Percentiles rank a stretch among this genome's conserved stretches.
These are phyloP conservation scores for Paramecium tetraurelia DNA, from an alignment of 73 alveolate species.

Conservation along the genomic window DNA sequence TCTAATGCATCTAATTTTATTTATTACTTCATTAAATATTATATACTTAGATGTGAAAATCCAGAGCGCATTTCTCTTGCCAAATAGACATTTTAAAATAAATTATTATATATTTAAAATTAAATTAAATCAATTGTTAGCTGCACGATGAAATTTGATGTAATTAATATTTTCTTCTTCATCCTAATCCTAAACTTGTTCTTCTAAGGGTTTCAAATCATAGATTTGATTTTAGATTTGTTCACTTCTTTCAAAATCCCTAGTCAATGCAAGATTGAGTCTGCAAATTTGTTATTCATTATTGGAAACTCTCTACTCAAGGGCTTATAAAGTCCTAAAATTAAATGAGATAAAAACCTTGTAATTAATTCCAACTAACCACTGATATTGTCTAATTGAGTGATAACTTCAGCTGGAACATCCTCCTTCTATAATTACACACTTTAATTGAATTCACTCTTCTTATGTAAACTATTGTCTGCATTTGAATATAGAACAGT, in stretches of 20 bases:
- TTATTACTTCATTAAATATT: slow-evolving; percentile 17
- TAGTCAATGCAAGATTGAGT: neutral
- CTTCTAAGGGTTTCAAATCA: neutral
- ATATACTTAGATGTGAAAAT: neutral
- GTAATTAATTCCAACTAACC: slow-evolving; percentile 35
- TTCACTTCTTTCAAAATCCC: slow-evolving; percentile 41
- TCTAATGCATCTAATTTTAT: slow-evolving; percentile 4
- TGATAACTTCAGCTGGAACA: neutral
- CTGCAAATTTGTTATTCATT: slow-evolving; percentile 33
- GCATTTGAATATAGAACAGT: slow-evolving; percentile 32
- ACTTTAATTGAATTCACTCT: slow-evolving; percentile 28
- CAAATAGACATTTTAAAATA: neutral
- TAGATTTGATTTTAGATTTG: neutral
- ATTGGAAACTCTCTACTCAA: slow-evolving; percentile 39
- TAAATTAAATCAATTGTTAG: slow-evolving; percentile 18
- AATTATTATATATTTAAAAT: neutral
- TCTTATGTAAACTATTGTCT: slow-evolving; percentile 33
- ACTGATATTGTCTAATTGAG: neutral
- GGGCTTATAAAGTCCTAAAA: neutral
- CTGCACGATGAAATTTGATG: slow-evolving; percentile 36
- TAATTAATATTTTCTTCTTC: slow-evolving; percentile 29
- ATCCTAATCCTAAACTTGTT: neutral
- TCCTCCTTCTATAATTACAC: neutral
- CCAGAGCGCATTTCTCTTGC: neutral
- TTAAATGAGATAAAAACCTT: neutral